These are phyloP conservation scores for Ceratonia siliqua DNA, from an alignment of 306 rosid species.

Conservation along the genomic window DNA sequence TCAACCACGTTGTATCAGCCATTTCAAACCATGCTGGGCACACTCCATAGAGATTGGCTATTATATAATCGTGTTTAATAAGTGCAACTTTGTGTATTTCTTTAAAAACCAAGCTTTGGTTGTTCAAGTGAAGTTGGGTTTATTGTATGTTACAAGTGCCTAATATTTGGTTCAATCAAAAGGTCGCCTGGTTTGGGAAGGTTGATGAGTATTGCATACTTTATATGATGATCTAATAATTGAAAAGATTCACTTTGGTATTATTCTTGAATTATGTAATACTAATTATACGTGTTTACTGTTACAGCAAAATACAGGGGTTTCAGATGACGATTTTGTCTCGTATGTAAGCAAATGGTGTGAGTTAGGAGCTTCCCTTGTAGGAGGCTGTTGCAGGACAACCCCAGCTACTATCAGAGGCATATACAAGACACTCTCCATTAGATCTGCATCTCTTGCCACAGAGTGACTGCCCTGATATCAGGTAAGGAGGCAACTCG, in stretches of 20 bases:
- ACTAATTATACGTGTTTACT: conserved; percentile 29
- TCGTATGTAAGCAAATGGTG: conserved; percentile 57
- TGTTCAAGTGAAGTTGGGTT: background rate
- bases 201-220: background rate
- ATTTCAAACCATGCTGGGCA: conserved; percentile 10
- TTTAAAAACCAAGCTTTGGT: background rate
- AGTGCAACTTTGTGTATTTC: background rate
- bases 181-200: background rate
- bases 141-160: conserved; percentile 11
- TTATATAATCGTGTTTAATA: background rate
- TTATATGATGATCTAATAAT: background rate
- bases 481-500: conserved; percentile 15
- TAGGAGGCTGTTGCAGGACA: conserved; percentile 67
- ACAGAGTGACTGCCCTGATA: conserved; percentile 28
- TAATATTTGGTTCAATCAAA: background rate
- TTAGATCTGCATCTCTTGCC: conserved; percentile 26
- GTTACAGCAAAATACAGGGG: conserved; percentile 60
- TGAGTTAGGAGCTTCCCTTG: conserved; percentile 57
- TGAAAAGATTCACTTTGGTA: background rate
- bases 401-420: conserved; percentile 57
- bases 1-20: background rate
- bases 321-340: conserved; percentile 51
- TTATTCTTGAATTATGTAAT: conserved; percentile 8
- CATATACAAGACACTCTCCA: conserved; percentile 48
- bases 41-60: background rate